A percentile compares a stretch with the other conserved stretches of the same genome.
Evolutionary conservation across 352 stramenopile species (phyloP).

Genomic region (Phytopythium cucurbitacearum): DNA sequence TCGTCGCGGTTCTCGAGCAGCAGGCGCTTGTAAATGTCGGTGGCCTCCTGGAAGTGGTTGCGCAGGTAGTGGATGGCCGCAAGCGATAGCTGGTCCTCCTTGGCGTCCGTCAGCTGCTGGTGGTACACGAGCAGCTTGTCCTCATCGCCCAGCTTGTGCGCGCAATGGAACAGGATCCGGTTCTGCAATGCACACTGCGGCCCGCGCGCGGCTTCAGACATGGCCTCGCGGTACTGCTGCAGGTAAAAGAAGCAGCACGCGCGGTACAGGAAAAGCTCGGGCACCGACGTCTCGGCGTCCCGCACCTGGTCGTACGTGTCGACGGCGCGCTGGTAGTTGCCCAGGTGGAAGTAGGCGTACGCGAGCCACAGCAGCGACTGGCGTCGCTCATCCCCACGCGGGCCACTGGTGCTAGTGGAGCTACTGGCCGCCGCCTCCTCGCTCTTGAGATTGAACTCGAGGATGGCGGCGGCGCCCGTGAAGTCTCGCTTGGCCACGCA

Average conservation of each 20-base stretch:
- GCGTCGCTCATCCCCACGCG: conserved; percentile 44
- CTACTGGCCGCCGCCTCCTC: conserved; percentile 42
- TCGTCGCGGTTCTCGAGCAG: conserved; percentile 95
- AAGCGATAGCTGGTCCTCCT: conserved; percentile 94
- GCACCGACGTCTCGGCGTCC: conserved; percentile 41
- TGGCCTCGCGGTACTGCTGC: conserved; percentile 88
- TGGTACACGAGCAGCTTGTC: conserved; percentile 94
- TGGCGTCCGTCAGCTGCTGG: conserved; percentile 89
- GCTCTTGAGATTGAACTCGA: conserved; percentile 94
- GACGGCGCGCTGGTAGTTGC: conserved; percentile 91
- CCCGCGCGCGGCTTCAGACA: conserved; percentile 68
- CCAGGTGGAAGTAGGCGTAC: conserved; percentile 94
- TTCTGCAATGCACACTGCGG: conserved; percentile 82
- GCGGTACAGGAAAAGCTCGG: conserved; percentile 85
- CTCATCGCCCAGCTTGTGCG: conserved; percentile 92
- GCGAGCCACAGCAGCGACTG: conserved; percentile 91
- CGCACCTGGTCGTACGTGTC: conserved; percentile 87
- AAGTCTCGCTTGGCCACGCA: conserved; percentile 89
- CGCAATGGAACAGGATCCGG: conserved; percentile 93
- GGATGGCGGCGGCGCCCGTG: conserved; percentile 90
- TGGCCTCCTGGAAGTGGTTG: conserved; percentile 93
- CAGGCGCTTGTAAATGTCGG: conserved; percentile 95
- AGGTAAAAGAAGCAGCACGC: conserved; percentile 94
- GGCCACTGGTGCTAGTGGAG: conserved; percentile 11
- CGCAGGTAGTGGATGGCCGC: conserved; percentile 95